These are phyloP conservation scores for Sordaria brevicollis DNA, from an alignment of 495 filamentous ascomycete genomes.

Conservation along the genomic window DNA sequence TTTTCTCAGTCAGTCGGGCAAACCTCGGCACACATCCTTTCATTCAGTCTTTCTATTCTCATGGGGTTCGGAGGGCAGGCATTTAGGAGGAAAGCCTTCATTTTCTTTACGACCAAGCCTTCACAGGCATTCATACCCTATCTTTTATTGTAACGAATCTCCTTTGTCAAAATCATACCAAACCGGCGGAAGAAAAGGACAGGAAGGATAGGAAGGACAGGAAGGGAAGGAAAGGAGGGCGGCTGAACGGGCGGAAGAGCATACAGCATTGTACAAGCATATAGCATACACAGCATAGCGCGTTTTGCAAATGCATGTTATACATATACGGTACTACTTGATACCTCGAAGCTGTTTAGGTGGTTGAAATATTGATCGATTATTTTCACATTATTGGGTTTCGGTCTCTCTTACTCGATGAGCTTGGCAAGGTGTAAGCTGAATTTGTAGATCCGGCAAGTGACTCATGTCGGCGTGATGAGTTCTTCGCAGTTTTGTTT, in stretches of 20 bases:
- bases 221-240: not conserved
- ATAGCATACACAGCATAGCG: not conserved
- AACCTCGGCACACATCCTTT: not conserved
- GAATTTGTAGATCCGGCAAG: not conserved
- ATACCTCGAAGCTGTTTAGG: not conserved
- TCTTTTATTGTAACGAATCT: not conserved
- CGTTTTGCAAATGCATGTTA: not conserved
- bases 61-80: not conserved
- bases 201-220: not conserved
- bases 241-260: not conserved
- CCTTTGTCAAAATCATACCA: not conserved
- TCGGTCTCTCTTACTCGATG: not conserved
- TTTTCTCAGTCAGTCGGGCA: not conserved
- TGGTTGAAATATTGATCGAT: not conserved
- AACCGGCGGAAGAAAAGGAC: not conserved
- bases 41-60: not conserved
- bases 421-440: not conserved
- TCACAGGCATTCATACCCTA: not conserved
- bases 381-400: too few relatives aligned
- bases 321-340: not conserved
- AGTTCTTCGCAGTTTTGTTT: not conserved
- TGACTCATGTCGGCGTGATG: not conserved
- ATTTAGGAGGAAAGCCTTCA: not conserved
- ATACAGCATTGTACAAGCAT: too few relatives aligned
- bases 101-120: not conserved